Evolutionary conservation across 257 asterid species (phyloP).

Genomic region (Solanum clarkiae): DNA sequence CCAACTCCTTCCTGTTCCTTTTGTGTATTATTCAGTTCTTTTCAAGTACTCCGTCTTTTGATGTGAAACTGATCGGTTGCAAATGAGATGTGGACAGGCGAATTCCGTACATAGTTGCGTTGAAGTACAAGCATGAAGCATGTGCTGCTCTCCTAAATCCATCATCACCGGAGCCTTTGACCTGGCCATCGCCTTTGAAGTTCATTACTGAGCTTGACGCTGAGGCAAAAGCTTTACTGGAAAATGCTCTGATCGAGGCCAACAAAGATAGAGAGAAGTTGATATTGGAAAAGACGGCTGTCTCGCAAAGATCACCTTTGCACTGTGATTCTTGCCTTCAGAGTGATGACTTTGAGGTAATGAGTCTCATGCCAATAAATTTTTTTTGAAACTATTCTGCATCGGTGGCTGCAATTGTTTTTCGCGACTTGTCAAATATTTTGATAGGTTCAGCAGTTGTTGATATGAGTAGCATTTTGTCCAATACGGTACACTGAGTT

Average conservation of each 20-base stretch:
- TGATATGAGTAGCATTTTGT: not conserved
- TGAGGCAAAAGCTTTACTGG: constrained; percentile 55
- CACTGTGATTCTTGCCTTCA: constrained; percentile 10
- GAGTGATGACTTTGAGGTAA: constrained; percentile 59
- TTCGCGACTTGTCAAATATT: not conserved
- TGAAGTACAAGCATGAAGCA: constrained; percentile 49
- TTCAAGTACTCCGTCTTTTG: not conserved
- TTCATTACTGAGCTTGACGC: constrained; percentile 61
- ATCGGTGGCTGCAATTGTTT: not conserved
- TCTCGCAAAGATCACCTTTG: constrained; percentile 11
- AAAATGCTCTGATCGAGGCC: constrained; percentile 61
- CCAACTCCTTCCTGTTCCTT: not conserved
- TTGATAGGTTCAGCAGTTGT: not conserved
- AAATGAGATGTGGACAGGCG: constrained; percentile 31
- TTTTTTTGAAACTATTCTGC: not conserved
- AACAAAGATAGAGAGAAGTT: constrained; percentile 54
- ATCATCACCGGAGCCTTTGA: constrained; percentile 69
- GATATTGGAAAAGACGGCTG: constrained; percentile 34
- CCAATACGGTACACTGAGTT: not conserved
- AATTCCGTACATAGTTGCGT: constrained; percentile 62
- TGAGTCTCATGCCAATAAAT: not conserved
- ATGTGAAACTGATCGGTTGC: constrained; percentile 1
- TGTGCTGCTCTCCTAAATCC: constrained; percentile 84
- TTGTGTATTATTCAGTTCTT: not conserved
- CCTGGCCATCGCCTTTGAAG: constrained; percentile 76